Conservation (phyloP, 768 basidiomycete genomes). For the Leccinum arenicola region DNA sequence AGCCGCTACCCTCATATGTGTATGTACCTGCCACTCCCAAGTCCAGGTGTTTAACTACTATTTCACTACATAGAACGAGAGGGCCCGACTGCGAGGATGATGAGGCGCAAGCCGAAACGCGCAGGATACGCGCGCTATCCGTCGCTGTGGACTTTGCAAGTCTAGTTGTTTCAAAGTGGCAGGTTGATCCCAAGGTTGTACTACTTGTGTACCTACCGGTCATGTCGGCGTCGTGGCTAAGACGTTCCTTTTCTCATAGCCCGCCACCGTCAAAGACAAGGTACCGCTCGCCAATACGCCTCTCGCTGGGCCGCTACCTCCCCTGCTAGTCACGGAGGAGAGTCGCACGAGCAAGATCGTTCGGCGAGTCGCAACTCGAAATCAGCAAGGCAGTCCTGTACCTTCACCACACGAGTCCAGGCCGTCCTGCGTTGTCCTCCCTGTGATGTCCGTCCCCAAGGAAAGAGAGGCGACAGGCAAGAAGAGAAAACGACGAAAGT, state of each 20-base stretch:
- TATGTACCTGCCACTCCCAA: slow-evolving; percentile 22
- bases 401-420: slow-evolving; percentile 26
- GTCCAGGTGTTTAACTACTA: background rate
- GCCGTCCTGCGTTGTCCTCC: slow-evolving; percentile 16
- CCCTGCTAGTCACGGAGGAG: slow-evolving; percentile 25
- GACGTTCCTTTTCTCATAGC: slow-evolving; percentile 8
- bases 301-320: slow-evolving; percentile 10
- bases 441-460: slow-evolving; percentile 9
- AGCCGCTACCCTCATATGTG: slow-evolving; percentile 37
- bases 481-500: slow-evolving; percentile 11
- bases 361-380: background rate
- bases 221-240: background rate
- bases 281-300: background rate
- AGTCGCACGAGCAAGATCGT: background rate
- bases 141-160: slow-evolving; percentile 39
- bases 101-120: slow-evolving; percentile 39
- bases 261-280: slow-evolving; percentile 9
- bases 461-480: background rate
- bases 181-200: slow-evolving; percentile 19
- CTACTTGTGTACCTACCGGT: background rate
- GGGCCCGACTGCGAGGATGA: slow-evolving; percentile 52
- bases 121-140: slow-evolving; percentile 37
- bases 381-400: background rate
- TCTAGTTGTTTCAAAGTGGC: slow-evolving; percentile 15
- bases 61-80: slow-evolving; percentile 34